Conservation (phyloP, 2,329 filamentous ascomycete genomes). For the Aspergillus caelatus region DNA sequence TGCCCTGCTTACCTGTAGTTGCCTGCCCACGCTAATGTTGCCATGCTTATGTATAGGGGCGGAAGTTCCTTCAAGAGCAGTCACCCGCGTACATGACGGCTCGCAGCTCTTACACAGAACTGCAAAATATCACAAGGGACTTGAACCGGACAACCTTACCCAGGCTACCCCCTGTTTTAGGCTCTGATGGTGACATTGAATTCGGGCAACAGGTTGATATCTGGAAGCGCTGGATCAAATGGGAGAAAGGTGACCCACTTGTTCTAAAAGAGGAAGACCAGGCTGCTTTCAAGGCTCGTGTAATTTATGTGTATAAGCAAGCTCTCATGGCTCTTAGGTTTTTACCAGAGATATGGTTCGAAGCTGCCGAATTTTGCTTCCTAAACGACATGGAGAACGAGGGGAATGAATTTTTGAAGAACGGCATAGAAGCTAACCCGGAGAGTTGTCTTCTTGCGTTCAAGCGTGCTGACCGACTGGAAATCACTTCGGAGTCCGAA, state of each 20-base stretch:
- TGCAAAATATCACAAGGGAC: slow-evolving; percentile 84
- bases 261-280: slow-evolving; percentile 82
- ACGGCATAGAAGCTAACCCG: slow-evolving; percentile 86
- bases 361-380: slow-evolving; percentile 91
- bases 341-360: slow-evolving; percentile 94
- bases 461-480: slow-evolving; percentile 84
- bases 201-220: slow-evolving; percentile 81
- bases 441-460: slow-evolving; percentile 90
- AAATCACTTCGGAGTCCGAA: slow-evolving; percentile 74
- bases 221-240: slow-evolving; percentile 93
- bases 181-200: slow-evolving; percentile 84
- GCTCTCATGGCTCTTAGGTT: slow-evolving; percentile 91
- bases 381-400: slow-evolving; percentile 71
- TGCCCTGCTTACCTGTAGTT: neutral
- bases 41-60: slow-evolving; percentile 61
- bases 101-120: slow-evolving; percentile 81
- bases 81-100: slow-evolving; percentile 96
- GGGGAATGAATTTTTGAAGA: slow-evolving; percentile 75
- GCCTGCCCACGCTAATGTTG: slow-evolving; percentile 11
- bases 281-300: slow-evolving; percentile 72
- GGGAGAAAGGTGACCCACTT: slow-evolving; percentile 92
- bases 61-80: slow-evolving; percentile 91
- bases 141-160: slow-evolving; percentile 78
- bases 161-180: slow-evolving; percentile 76
- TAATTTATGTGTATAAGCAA: slow-evolving; percentile 91